Evolutionary conservation across 495 filamentous ascomycete species (phyloP), one percentile per base, ranked within the genome.

Genomic region (Paragyromitra xinjiangensis): DNA sequence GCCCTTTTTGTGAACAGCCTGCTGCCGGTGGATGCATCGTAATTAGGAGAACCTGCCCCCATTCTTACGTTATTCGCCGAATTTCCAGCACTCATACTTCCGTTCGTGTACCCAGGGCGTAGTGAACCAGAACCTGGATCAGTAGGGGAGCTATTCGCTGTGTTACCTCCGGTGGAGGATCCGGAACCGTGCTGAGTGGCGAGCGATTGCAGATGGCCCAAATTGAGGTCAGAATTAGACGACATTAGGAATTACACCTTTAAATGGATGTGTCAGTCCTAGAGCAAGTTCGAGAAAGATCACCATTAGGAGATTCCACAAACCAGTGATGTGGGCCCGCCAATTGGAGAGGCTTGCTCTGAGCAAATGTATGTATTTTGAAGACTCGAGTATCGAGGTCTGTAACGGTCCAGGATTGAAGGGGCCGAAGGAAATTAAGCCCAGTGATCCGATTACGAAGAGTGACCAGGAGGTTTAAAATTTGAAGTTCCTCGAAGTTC

Each of bases 1-100:
- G 96, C 94, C 95, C 95, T 90, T 86, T 98, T 98, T 66, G 94
- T 92, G 84, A 92, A 99, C 59, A 98, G 85, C 80, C 88, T 86
- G 77, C 85, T 87, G 50, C 87, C 92, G 84, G 85, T 89, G 84
- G 84, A 82, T 90, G 87, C 80, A 87, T 98, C 96, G 85, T 97
- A 94, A 84, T 95, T 97, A 80, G 95, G 95, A 88, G 95, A 99
- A 84, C 94, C 95, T 88, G 94, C 91, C 87, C 94, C 94, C 78
- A 94, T 89, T 84, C 96, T 91, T 81, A 91, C 87, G 83, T 86
- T 90, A 78, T 90, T 91, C 72, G 93, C 89, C 83, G 93, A 91
- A 80, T 89, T 91, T 75, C 88, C 86, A 80, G 90, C 85, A 69
- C 88, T 90, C 78, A 93, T 85, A 61, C 88, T 87, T 73, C 88